Conservation (phyloP, 139 green algal species). For the Astrephomene gubernaculifera region DNA sequence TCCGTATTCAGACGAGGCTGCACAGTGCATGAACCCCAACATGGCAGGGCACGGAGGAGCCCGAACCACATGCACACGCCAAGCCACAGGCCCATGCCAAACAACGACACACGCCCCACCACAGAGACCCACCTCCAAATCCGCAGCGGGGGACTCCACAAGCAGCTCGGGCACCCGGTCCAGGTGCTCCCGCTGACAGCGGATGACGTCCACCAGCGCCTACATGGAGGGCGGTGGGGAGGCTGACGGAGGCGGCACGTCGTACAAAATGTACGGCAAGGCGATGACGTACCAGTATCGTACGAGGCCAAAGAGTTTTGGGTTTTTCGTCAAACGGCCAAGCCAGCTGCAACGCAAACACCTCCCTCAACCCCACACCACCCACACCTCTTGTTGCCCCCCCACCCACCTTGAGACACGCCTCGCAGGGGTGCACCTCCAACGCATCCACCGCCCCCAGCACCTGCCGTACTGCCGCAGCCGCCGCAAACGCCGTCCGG, state of each 20-base stretch:
- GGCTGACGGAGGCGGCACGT: too few relatives aligned
- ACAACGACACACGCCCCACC: not conserved
- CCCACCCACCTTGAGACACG: slow-evolving; percentile 34
- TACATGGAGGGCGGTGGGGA: too few relatives aligned
- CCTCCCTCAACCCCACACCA: not conserved
- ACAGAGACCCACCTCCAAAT: slow-evolving; percentile 16
- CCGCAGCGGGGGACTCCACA: slow-evolving; percentile 8
- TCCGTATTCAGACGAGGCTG: too few relatives aligned
- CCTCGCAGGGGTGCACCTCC: slow-evolving; percentile 34
- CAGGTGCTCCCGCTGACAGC: not conserved
- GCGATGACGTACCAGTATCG: too few relatives aligned
- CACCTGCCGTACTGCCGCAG: slow-evolving; percentile 10
- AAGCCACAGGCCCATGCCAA: too few relatives aligned
- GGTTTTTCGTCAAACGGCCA: not conserved
- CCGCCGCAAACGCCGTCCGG: slow-evolving; percentile 2
- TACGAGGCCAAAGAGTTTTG: too few relatives aligned
- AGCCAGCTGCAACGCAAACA: not conserved
- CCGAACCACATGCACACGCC: too few relatives aligned
- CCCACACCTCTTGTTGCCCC: not conserved
- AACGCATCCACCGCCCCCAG: slow-evolving; percentile 1
- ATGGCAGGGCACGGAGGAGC: too few relatives aligned
- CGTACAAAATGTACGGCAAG: too few relatives aligned
- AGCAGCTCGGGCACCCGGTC: slow-evolving; percentile 17
- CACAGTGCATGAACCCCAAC: too few relatives aligned
- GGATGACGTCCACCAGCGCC: slow-evolving; percentile 31